phyloP scores from a whole-genome alignment of 768 basidiomycete species.

The Termitomyces sp. region DNA sequence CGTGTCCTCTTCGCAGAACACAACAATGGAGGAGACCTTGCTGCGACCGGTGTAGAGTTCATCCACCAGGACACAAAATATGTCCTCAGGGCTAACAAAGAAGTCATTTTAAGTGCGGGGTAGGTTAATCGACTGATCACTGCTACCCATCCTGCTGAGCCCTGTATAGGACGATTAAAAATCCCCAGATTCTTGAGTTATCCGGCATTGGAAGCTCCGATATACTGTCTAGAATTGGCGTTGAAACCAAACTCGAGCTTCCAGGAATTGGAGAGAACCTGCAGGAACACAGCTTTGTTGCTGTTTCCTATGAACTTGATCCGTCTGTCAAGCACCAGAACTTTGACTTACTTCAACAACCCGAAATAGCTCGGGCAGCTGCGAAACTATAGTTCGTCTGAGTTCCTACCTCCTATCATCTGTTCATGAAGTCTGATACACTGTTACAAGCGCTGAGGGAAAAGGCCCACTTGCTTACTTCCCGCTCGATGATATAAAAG shows the following conservation, averaged over 20 bases:
- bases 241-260: slow-evolving; percentile 16
- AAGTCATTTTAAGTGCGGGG: slow-evolving; percentile 51
- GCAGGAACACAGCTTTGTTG: slow-evolving; percentile 15
- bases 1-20: slow-evolving; percentile 25
- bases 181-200: slow-evolving; percentile 21
- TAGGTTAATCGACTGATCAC: slow-evolving; percentile 11
- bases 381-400: slow-evolving; percentile 9
- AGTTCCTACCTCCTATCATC: not conserved
- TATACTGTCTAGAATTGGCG: slow-evolving; percentile 10
- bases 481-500: slow-evolving; percentile 22
- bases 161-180: slow-evolving; percentile 13
- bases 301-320: slow-evolving; percentile 14
- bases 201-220: slow-evolving; percentile 18
- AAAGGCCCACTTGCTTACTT: slow-evolving; percentile 29
- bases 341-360: slow-evolving; percentile 10
- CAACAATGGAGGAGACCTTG: slow-evolving; percentile 18
- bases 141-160: not conserved
- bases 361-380: slow-evolving; percentile 6
- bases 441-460: slow-evolving; percentile 19
- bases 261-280: slow-evolving; percentile 21
- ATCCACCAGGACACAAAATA: slow-evolving; percentile 26
- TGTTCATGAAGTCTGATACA: not conserved
- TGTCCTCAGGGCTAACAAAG: slow-evolving; percentile 40
- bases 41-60: slow-evolving; percentile 50
- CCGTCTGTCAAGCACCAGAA: slow-evolving; percentile 6